Conservation (phyloP, 441 rosid species). For the Corymbia citriodora region DNA sequence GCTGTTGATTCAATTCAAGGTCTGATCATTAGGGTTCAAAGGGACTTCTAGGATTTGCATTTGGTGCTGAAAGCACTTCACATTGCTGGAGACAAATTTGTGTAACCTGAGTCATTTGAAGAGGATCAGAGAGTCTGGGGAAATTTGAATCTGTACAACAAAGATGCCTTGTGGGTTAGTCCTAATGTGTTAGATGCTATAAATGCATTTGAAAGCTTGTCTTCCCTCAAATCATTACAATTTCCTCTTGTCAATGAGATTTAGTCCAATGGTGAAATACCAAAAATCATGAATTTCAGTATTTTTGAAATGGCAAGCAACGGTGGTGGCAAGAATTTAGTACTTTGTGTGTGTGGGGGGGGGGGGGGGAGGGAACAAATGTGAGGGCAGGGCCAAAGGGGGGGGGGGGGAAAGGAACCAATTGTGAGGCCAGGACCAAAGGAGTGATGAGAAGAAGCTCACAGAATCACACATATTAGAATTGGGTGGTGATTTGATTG, state of each 20-base stretch:
- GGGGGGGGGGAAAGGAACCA: neutral
- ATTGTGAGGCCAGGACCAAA: neutral
- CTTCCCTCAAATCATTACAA: neutral
- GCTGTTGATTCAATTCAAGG: neutral
- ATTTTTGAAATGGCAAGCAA: neutral
- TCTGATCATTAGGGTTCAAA: neutral
- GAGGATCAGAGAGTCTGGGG: neutral
- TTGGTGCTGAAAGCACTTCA: neutral
- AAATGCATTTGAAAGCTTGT: neutral
- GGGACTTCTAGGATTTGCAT: neutral
- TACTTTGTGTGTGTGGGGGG: neutral
- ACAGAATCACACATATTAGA: neutral
- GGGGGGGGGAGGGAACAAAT: neutral
- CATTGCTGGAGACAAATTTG: neutral
- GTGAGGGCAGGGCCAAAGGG: neutral
- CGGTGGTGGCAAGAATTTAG: neutral
- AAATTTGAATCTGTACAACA: neutral
- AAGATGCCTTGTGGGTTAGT: neutral
- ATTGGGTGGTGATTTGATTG: neutral
- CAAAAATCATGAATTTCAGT: neutral
- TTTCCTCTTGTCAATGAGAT: neutral
- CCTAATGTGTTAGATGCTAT: neutral
- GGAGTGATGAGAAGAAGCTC: neutral
- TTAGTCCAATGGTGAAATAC: neutral
- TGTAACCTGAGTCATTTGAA: neutral